Base-by-base conservation (phyloP, 2,329 filamentous ascomycete genomes). In the Aspergillus quadricinctus region DNA sequence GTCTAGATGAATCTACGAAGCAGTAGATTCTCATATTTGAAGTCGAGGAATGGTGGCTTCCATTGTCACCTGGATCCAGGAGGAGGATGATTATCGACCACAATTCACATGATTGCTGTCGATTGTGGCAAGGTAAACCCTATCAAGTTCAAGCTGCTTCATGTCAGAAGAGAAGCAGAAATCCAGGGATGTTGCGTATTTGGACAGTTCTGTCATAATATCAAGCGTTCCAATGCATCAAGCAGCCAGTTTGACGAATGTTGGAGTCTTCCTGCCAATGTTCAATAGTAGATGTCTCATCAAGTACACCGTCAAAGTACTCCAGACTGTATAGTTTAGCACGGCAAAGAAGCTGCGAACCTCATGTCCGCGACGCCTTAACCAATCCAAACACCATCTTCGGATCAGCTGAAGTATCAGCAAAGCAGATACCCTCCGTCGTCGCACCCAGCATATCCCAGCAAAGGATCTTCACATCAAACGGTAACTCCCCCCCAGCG, bases 361-460 rank as follows among this genome's bases (percentile, higher is more conserved):
- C 8, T 14, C 43, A 14, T 14, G 4, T 6, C 9, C 6, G 43
- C 21, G 43, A 21, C 14, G 46, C 50, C 56, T 56, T 69, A 41
- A 60, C 65, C 48, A 72, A 48, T 17, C 63, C 66, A 67, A 76
- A 75, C n/a, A 71, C 69, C 68, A 72, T 72, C 61, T 68, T 69
- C 8, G 77, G 73, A 29, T 75, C 69, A 49, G 59, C 65, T 55
- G 68, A 67, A 10, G 77, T 79, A 69, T 80, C 77, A 46, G 76
- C 77, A 59, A 79, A 72, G 60, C 76, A 74, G 45, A 80, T 68
- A 19, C 75, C 76, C 61, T 80, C 77, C 54, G 75, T 72, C 41
- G 66, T 66, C 35, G 75, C 70, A 21, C 78, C 78, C 59, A 79
- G 65, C 48, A 78, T 71, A 61, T 77, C 74, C 77, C 77, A 79